Evolutionary conservation across 345 rosid genomes (phyloP).

Genomic region (Bruguiera sexangula): DNA sequence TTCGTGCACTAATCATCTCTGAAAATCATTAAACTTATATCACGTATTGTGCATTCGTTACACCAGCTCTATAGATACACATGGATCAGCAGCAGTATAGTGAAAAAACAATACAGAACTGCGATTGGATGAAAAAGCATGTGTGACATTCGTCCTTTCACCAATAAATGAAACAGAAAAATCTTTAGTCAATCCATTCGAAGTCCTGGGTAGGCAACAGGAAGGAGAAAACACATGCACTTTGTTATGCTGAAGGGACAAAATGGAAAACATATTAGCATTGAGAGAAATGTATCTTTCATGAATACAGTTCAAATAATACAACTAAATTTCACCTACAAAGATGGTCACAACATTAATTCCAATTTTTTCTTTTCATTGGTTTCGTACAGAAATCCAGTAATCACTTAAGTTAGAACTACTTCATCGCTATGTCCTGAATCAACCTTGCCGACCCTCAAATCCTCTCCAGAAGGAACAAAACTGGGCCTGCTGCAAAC

Average conservation of each 20-base stretch:
- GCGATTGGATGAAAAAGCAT: no score
- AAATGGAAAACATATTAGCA: slow-evolving; percentile 8
- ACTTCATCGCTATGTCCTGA: slow-evolving; percentile 16
- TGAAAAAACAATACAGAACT: no score
- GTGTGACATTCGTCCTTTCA: no score
- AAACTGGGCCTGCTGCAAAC: slow-evolving; percentile 35
- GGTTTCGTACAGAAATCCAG: slow-evolving; percentile 25
- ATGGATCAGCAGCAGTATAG: no score
- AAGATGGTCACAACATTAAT: slow-evolving; percentile 21
- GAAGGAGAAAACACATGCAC: no score
- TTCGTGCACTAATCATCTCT: background rate
- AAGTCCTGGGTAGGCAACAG: no score
- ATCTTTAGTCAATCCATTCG: no score
- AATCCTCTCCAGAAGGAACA: slow-evolving; percentile 33
- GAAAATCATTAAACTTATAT: background rate
- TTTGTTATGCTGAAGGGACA: no score
- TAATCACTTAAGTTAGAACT: slow-evolving; percentile 18
- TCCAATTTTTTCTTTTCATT: slow-evolving; percentile 10
- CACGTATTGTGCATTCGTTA: background rate
- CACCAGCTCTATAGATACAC: background rate
- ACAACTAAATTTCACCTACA: slow-evolving; percentile 17
- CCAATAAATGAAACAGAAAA: no score
- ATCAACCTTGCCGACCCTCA: slow-evolving; percentile 21
- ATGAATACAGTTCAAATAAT: slow-evolving; percentile 25
- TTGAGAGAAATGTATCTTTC: slow-evolving; percentile 7